Evolutionary conservation across 2,329 filamentous ascomycete genomes (phyloP), one percentile per base, ranked within the genome.

Genomic region (Albophoma yamanashiensis): DNA sequence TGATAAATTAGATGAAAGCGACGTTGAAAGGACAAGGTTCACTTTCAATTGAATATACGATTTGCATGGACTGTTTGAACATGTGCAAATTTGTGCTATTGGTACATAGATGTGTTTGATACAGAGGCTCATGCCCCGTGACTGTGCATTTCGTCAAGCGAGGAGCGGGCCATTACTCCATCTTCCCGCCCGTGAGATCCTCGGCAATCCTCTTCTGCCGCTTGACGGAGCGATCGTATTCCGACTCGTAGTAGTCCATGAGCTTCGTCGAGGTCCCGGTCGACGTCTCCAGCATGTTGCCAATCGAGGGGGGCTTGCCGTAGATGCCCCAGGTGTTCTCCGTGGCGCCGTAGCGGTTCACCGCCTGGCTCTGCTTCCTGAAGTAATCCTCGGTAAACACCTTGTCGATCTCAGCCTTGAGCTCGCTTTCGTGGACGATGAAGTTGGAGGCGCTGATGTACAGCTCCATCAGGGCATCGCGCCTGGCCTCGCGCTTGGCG

Each of bases 381-480:
- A 81, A 84, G 73, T 78, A 78, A 63, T 84, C 80, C 34, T 86
- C 84, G 20, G 84, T 82, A 75, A 97, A 99, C n/a, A 88, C 80
- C 63, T 80, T 76, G 27, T 95, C 88, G 60, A 97, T 87, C 64
- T 86, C 82, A 20, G 79, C 78, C 66, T 89, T 82, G 40, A 99
- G 82, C 71, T 96, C 88, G 57, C 81, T 76, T 71, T 96, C 92
- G 31, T 82, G 87, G 22, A 91, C 87, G 70, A 99, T 97, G 76
- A 97, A 99, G 45, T 84, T 79, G 34, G 89, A 84, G 6, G 94
- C 92, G 67, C 92, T 89, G 76, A 94, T 89, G 76, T 99, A 99
- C 15, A 99, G 82, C 61, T 90, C 86, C 74, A 96, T 91, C 38
- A 99, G 76, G 20, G 87, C 82, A 65, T 93, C 85, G 62, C 83